These are phyloP conservation scores for Teratosphaeria destructans DNA, from an alignment of 2,329 filamentous ascomycete species.

Conservation along the genomic window DNA sequence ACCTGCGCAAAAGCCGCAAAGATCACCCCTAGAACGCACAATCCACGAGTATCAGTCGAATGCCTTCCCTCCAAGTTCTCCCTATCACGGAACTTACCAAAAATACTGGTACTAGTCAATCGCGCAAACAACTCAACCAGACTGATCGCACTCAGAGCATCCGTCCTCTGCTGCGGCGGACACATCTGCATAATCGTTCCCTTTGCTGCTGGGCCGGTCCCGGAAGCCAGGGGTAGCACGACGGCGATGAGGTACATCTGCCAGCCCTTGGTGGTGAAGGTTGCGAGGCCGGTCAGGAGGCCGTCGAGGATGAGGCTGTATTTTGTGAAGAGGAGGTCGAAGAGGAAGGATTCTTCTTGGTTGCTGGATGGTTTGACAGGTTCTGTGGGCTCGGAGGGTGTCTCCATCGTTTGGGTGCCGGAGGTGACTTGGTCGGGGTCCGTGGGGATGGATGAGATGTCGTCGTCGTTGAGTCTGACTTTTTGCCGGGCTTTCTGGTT, in stretches of 20 bases:
- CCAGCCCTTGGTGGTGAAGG: constrained; percentile 53
- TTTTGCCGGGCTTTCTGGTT: constrained; percentile 18
- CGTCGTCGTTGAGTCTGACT: constrained; percentile 6
- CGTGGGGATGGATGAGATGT: constrained; percentile 16
- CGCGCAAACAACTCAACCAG: constrained; percentile 59
- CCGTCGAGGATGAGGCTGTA: constrained; percentile 58
- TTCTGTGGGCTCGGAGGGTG: constrained; percentile 38
- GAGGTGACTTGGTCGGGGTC: constrained; percentile 24
- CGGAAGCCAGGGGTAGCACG: constrained; percentile 57
- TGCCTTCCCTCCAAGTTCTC: too few relatives aligned
- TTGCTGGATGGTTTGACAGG: constrained; percentile 24
- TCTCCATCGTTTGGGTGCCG: constrained; percentile 31
- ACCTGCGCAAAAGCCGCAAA: constrained; percentile 54
- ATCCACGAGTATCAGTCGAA: too few relatives aligned
- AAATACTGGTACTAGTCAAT: constrained; percentile 52
- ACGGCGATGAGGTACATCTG: constrained; percentile 59
- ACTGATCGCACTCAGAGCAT: constrained; percentile 59
- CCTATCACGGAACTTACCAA: constrained; percentile 34
- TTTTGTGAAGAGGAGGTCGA: constrained; percentile 58
- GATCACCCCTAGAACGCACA: constrained; percentile 30
- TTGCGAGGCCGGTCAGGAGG: constrained; percentile 50
- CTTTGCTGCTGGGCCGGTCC: constrained; percentile 59
- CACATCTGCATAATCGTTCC: constrained; percentile 66
- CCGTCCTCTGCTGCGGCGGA: constrained; percentile 48
- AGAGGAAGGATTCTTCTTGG: constrained; percentile 43